phyloP scores from a whole-genome alignment of 2,329 filamentous ascomycete species.

The Clonostachys sp. region DNA sequence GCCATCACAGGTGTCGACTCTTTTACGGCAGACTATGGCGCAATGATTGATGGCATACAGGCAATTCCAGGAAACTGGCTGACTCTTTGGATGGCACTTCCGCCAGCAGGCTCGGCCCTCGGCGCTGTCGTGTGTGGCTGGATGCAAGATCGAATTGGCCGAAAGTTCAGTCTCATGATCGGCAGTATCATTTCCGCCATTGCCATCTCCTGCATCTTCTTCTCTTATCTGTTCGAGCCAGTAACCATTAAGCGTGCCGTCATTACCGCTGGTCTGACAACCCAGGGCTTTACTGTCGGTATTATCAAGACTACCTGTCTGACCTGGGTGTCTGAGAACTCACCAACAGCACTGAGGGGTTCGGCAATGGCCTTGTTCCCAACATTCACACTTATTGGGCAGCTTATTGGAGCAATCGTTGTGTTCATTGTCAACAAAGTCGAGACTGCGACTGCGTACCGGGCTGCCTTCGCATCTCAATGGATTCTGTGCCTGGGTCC shows the following conservation, averaged over 20 bases:
- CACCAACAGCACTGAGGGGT: slow-evolving; percentile 37
- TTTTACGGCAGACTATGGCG: slow-evolving; percentile 19
- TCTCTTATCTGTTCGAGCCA: slow-evolving; percentile 9
- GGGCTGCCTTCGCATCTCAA: slow-evolving; percentile 32
- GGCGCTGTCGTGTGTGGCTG: slow-evolving; percentile 17
- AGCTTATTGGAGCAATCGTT: slow-evolving; percentile 39
- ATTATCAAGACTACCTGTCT: slow-evolving; percentile 33
- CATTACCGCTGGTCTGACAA: slow-evolving; percentile 13
- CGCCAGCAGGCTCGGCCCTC: slow-evolving; percentile 12
- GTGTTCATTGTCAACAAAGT: slow-evolving; percentile 22
- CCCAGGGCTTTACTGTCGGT: slow-evolving; percentile 24
- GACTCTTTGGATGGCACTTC: slow-evolving; percentile 15
- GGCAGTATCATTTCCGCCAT: slow-evolving; percentile 15
- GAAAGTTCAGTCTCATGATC: slow-evolving; percentile 11
- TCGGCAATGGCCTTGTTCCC: slow-evolving; percentile 43
- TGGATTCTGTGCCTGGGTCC: slow-evolving; percentile 37
- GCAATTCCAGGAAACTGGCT: slow-evolving; percentile 18
- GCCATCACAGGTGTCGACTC: slow-evolving; percentile 16
- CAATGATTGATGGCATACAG: slow-evolving; percentile 10
- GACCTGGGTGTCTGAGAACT: slow-evolving; percentile 45
- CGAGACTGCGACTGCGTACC: slow-evolving; percentile 23
- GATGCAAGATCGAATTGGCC: slow-evolving; percentile 17
- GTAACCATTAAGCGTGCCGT: slow-evolving; percentile 10
- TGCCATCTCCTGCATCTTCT: slow-evolving; percentile 17
- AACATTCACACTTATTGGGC: slow-evolving; percentile 40